phyloP scores from a whole-genome alignment of 208 protist species.

The Trypanosoma melophagium region DNA sequence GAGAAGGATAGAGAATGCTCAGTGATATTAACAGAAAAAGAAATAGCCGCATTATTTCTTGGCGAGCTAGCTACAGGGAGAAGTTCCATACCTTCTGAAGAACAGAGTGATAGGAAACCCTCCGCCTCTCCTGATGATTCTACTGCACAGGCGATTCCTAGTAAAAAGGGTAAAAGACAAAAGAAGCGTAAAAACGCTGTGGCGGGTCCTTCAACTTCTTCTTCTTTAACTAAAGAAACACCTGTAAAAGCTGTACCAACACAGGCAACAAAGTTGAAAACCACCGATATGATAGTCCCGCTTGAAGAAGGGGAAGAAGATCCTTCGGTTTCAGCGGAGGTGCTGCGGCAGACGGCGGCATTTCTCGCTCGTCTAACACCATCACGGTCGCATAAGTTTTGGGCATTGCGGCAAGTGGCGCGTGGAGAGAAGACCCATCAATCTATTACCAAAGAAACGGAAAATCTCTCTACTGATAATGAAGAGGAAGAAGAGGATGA shows the following conservation, averaged over 20 bases:
- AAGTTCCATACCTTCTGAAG: background rate
- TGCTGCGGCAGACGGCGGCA: slow-evolving; percentile 41
- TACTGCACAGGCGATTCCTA: too few relatives aligned
- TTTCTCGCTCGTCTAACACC: slow-evolving; percentile 55
- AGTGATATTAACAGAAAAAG: slow-evolving; percentile 12
- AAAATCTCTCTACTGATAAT: background rate
- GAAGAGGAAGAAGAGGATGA: slow-evolving; percentile 18
- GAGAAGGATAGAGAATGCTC: background rate
- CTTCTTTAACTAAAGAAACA: background rate
- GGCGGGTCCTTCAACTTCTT: too few relatives aligned
- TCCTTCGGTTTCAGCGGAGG: slow-evolving; percentile 44
- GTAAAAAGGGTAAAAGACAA: too few relatives aligned
- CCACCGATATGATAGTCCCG: background rate
- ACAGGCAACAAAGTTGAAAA: background rate
- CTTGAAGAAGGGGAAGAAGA: slow-evolving; percentile 55
- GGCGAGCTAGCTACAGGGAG: background rate
- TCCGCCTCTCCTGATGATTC: background rate
- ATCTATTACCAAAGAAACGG: background rate
- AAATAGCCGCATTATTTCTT: slow-evolving; percentile 21
- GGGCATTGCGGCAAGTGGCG: slow-evolving; percentile 60
- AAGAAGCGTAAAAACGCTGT: too few relatives aligned
- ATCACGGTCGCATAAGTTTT: slow-evolving; percentile 46
- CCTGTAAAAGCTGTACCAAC: background rate
- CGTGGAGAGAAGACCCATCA: slow-evolving; percentile 31
- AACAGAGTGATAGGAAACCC: background rate